Percentiles rank a stretch among this genome's conserved stretches.
Evolutionary conservation across 345 rosid genomes (phyloP).

Genomic region (Brassica incana): DNA sequence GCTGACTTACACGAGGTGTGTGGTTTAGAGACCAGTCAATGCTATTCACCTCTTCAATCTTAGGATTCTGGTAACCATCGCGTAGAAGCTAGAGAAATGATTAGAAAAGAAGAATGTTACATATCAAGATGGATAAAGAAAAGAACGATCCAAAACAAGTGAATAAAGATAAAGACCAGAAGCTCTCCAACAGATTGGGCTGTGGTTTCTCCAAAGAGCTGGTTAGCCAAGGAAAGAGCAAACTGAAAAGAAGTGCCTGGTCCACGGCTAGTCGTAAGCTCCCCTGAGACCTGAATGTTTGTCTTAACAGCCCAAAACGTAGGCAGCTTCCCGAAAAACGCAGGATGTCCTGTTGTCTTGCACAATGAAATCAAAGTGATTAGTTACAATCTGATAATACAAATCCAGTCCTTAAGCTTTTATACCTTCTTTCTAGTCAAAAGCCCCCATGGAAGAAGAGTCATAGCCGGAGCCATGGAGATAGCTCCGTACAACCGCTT

Average conservation of each 20-base stretch:
- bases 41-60: constrained; percentile 69
- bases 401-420: constrained; percentile 1
- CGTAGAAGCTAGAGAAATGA: constrained; percentile 52
- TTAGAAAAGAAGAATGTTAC: constrained; percentile 18
- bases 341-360: constrained; percentile 92
- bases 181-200: constrained; percentile 61
- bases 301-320: constrained; percentile 90
- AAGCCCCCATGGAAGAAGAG: constrained; percentile 98
- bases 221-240: constrained; percentile 75
- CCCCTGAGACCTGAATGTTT: constrained; percentile 82
- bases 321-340: constrained; percentile 79
- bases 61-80: constrained; percentile 42
- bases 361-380: constrained; percentile 43
- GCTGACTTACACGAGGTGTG: constrained; percentile 63
- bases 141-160: background rate
- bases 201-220: constrained; percentile 73
- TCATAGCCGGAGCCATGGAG: constrained; percentile 89
- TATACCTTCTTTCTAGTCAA: constrained; percentile 68
- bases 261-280: constrained; percentile 92
- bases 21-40: constrained; percentile 69
- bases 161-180: constrained; percentile 49
- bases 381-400: constrained; percentile 5
- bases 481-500: constrained; percentile 83
- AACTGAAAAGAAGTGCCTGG: constrained; percentile 89
- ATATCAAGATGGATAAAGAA: background rate